Base-by-base conservation (phyloP, 2,329 filamentous ascomycete species). In the Botrytis pseudocinerea region DNA sequence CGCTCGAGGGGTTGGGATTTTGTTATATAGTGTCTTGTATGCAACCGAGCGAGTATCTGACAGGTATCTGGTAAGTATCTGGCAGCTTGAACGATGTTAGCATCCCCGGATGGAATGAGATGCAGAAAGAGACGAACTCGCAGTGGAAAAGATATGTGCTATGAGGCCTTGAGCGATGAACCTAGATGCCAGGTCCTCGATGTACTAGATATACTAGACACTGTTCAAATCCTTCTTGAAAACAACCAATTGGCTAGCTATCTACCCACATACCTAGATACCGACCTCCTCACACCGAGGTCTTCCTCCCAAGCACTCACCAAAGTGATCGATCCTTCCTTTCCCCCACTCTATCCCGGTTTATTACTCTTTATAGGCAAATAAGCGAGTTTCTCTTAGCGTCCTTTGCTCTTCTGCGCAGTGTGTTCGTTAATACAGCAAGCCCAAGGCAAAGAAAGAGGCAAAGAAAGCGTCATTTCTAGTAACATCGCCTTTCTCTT, bases 401-500 rank as follows among this genome's bases (percentile, higher is more conserved):
- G 54, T 48, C 16, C 32, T 48, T 64, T 64, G 42, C 69, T 64
- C 69, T 20, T 10, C 40, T 46, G n/a, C 40, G 9, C 46, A 46
- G 14, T 28, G 51, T 28, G 14, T 28, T 62, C 60, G 38, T 68
- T 63, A 66, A 60, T 60, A 35, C 64, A 40, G 70, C 20, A 66
- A 38, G 70, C 14, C 51, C 28, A 57, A 57, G 51, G 51, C 51
- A 57, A 57, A 57, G 51, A 44, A 44, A 44, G 42, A 57, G 51
- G 51, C 51, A 57, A 57, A 28, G 51, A 57, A 51, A 40, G 70
- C 70, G 70, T 71, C 70, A 71, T 68, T 71, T 71, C 66, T 54
- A 68, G 35, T 60, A 60, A 59, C 28, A 64, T 46, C 54, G 59
- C 42, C 35, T 68, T 38, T 60, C 42, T 57, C 63, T 42, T 71